These are phyloP conservation scores for Irpex lacteus DNA, from an alignment of 1,284 basidiomycete genomes.

Conservation along the genomic window DNA sequence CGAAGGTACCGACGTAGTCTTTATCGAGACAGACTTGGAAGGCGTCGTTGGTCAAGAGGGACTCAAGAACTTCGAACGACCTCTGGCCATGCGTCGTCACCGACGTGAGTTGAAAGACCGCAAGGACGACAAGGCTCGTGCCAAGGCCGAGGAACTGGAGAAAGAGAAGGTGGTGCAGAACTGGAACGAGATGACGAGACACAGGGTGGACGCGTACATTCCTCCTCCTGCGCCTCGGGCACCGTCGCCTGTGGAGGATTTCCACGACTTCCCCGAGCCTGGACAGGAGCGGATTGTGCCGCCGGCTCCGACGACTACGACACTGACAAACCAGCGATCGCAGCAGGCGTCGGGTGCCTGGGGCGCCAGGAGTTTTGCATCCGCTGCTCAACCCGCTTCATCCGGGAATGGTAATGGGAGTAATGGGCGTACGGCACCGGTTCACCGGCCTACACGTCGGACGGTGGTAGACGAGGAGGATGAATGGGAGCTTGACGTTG, in stretches of 20 bases:
- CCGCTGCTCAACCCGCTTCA: constrained; percentile 55
- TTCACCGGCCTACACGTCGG: constrained; percentile 19
- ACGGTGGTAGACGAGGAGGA: constrained; percentile 39
- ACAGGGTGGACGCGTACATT: constrained; percentile 20
- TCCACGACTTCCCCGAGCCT: constrained; percentile 20
- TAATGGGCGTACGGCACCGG: constrained; percentile 18
- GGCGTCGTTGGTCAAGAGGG: constrained; percentile 72
- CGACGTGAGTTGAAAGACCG: constrained; percentile 74
- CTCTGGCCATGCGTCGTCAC: constrained; percentile 72
- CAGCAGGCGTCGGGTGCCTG: constrained; percentile 56
- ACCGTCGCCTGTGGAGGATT: constrained; percentile 26
- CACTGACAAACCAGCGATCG: constrained; percentile 12
- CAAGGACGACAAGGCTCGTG: constrained; percentile 82
- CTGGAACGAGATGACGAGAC: constrained; percentile 19
- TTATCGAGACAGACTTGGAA: constrained; percentile 86
- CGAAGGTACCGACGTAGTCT: constrained; percentile 90
- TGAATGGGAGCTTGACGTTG: constrained; percentile 77
- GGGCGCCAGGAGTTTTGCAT: constrained; percentile 78
- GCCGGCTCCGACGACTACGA: constrained; percentile 13
- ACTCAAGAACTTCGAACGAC: constrained; percentile 76
- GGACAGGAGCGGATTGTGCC: constrained; percentile 13
- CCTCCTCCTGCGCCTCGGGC: constrained; percentile 16
- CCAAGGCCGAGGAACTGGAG: constrained; percentile 77
- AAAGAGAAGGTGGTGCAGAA: constrained; percentile 38
- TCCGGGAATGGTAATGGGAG: constrained; percentile 2